These are phyloP conservation scores for Lecanicillium sp. DNA, from an alignment of 2,329 filamentous ascomycete genomes.

Conservation along the genomic window DNA sequence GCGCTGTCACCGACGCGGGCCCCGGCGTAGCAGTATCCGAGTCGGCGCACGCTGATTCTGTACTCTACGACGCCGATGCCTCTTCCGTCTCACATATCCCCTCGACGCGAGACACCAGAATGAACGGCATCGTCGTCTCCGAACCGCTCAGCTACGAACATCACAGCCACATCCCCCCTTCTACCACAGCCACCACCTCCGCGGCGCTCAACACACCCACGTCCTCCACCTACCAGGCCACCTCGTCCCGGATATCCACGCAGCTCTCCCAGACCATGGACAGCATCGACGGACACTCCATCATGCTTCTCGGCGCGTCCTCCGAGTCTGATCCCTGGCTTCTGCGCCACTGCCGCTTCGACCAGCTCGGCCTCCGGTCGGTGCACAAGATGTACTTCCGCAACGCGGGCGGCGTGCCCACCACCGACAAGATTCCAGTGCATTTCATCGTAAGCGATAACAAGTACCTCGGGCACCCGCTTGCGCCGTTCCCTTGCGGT, in stretches of 20 bases:
- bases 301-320: slow-evolving; percentile 27
- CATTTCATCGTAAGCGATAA: slow-evolving; percentile 20
- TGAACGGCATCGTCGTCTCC: too few species aligned
- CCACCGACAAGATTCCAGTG: slow-evolving; percentile 27
- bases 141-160: too few species aligned
- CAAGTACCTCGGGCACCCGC: slow-evolving; percentile 2
- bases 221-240: background rate
- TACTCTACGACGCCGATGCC: too few species aligned
- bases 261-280: slow-evolving; percentile 22
- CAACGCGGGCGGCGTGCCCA: slow-evolving; percentile 32
- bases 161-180: too few species aligned
- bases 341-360: slow-evolving; percentile 29
- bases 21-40: too few species aligned
- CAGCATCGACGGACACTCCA: slow-evolving; percentile 24
- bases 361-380: slow-evolving; percentile 28
- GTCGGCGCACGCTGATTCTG: too few species aligned
- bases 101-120: too few species aligned
- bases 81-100: too few species aligned
- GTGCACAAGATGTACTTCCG: slow-evolving; percentile 31
- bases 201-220: slow-evolving; percentile 8
- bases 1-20: too few species aligned
- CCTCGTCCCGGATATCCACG: too few species aligned
- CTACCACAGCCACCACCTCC: background rate
- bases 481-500: background rate
- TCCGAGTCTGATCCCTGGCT: slow-evolving; percentile 31